A percentile compares a stretch with the other conserved stretches of the same genome.
phyloP scores from a whole-genome alignment of 768 basidiomycete genomes.

The Russula sp. region DNA sequence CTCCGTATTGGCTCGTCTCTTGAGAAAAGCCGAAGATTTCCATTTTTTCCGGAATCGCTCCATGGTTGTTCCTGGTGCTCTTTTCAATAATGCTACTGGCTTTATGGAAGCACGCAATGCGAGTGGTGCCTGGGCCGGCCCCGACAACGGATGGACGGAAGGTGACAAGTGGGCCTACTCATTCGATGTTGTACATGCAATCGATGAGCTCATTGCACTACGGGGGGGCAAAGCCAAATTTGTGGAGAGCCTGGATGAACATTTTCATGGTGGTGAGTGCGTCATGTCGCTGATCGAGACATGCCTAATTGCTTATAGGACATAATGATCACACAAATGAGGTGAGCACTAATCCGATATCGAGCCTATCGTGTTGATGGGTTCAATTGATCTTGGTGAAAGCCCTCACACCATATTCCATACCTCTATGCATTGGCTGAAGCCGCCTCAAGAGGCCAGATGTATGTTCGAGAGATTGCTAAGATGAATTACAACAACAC shows the following conservation, averaged over 20 bases:
- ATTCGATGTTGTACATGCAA: conserved; percentile 69
- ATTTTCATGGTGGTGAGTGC: conserved; percentile 42
- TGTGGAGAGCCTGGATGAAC: conserved; percentile 57
- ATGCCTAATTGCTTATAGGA: not conserved
- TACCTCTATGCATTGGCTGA: conserved; percentile 74
- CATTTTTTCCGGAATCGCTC: not conserved
- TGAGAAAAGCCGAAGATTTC: not conserved
- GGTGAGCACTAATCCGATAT: not conserved
- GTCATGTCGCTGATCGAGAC: not conserved
- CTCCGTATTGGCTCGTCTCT: not conserved
- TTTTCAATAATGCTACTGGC: conserved; percentile 64
- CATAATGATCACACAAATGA: not conserved
- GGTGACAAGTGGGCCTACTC: conserved; percentile 76
- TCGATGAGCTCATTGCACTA: conserved; percentile 52
- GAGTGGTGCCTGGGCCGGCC: conserved; percentile 66
- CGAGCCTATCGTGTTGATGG: not conserved
- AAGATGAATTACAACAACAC: not conserved
- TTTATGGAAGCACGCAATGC: conserved; percentile 79
- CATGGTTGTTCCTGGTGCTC: conserved; percentile 45
- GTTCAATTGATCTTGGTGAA: not conserved
- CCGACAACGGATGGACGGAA: conserved; percentile 72
- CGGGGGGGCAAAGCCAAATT: conserved; percentile 65
- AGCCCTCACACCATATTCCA: conserved; percentile 85
- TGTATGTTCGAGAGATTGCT: not conserved
- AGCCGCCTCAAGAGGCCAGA: conserved; percentile 52